Conservation (phyloP, 768 basidiomycete species). For the Tephrocybe sp. region DNA sequence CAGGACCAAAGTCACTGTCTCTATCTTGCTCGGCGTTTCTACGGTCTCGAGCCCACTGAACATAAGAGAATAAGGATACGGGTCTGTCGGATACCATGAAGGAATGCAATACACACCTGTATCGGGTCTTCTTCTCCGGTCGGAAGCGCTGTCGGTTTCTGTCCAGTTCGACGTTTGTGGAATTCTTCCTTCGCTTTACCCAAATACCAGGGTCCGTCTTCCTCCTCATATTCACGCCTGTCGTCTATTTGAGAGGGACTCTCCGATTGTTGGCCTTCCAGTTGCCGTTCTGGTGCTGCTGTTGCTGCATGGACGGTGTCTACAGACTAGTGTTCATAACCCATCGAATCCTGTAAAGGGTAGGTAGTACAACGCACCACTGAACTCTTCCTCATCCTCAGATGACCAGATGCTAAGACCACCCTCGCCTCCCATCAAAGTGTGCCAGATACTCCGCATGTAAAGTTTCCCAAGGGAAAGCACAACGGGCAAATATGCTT, state of each 20-base stretch:
- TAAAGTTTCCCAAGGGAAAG: slow-evolving; percentile 84
- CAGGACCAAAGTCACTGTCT: slow-evolving; percentile 73
- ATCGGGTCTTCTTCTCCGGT: slow-evolving; percentile 70
- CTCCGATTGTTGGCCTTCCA: slow-evolving; percentile 34
- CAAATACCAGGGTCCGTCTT: slow-evolving; percentile 76
- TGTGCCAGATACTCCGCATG: slow-evolving; percentile 80
- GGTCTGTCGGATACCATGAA: background rate
- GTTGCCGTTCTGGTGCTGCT: slow-evolving; percentile 30
- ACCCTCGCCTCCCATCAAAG: slow-evolving; percentile 65
- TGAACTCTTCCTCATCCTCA: slow-evolving; percentile 38
- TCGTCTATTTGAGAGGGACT: slow-evolving; percentile 28
- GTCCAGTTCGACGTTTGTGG: slow-evolving; percentile 47
- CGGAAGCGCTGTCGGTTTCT: slow-evolving; percentile 28
- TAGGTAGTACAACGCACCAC: slow-evolving; percentile 29
- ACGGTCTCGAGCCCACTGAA: slow-evolving; percentile 75
- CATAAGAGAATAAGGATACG: background rate
- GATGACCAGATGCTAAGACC: slow-evolving; percentile 66
- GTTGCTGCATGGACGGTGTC: slow-evolving; percentile 14
- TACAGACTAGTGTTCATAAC: background rate
- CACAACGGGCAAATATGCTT: slow-evolving; percentile 86
- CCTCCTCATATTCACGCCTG: slow-evolving; percentile 41
- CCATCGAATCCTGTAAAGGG: background rate
- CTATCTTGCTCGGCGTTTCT: slow-evolving; percentile 69
- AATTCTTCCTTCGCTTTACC: slow-evolving; percentile 83
- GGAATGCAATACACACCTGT: slow-evolving; percentile 42